Evolutionary conservation across 2,329 filamentous ascomycete genomes (phyloP).

Genomic region (Gaeumannomyces tritici): DNA sequence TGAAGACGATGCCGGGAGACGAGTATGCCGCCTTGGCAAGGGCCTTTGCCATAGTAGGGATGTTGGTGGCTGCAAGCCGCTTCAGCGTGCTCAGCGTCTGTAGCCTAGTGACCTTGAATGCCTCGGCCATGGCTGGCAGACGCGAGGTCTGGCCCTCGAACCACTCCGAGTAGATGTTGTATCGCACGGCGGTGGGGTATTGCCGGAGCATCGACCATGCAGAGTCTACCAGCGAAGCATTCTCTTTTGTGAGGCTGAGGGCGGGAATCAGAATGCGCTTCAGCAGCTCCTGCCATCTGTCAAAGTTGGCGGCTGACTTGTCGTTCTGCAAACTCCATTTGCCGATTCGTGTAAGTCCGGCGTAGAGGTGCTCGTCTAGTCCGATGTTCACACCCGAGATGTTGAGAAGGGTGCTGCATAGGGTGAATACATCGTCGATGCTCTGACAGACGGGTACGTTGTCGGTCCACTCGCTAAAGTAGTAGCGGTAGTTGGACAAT

Average conservation of each 20-base stretch:
- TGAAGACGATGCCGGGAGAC: conserved; percentile 85
- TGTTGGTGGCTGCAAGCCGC: conserved; percentile 78
- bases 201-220: conserved; percentile 75
- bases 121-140: conserved; percentile 64
- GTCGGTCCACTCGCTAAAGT: conserved; percentile 96
- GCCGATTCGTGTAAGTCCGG: conserved; percentile 81
- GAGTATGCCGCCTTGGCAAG: conserved; percentile 88
- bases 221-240: conserved; percentile 75
- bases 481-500: conserved; percentile 68
- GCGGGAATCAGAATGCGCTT: conserved; percentile 79
- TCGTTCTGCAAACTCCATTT: conserved; percentile 64
- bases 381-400: conserved; percentile 84
- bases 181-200: conserved; percentile 69
- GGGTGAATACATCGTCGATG: conserved; percentile 80
- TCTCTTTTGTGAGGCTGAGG: conserved; percentile 75
- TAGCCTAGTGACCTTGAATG: conserved; percentile 65
- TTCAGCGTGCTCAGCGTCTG: conserved; percentile 85
- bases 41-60: conserved; percentile 74
- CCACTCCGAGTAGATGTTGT: conserved; percentile 90
- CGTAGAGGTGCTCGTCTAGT: conserved; percentile 65
- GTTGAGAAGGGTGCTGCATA: conserved; percentile 78
- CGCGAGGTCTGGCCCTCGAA: conserved; percentile 71
- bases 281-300: conserved; percentile 77
- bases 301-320: conserved; percentile 56
- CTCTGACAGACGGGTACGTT: conserved; percentile 86